Base-by-base conservation (phyloP, 2,329 filamentous ascomycete species). In the Metarhizium robertsii region DNA sequence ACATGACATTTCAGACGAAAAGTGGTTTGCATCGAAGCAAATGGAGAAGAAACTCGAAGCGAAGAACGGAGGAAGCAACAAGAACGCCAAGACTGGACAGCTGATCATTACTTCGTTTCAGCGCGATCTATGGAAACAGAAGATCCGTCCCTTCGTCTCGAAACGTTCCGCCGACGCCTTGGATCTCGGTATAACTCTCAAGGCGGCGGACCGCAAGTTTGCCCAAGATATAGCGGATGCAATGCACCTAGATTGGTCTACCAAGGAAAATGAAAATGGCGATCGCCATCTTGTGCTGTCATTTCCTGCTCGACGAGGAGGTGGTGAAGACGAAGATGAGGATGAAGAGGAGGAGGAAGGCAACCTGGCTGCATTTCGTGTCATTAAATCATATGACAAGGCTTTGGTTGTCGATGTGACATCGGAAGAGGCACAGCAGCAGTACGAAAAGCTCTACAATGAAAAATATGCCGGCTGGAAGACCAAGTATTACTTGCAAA, bases 381-480 rank as follows among this genome's bases (percentile, higher is more conserved):
- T 97, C 18, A 84, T 96, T 62, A 92, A 88, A 68, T 86, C 86
- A 57, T 99, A 96, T 66, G 92, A 97, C 65, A 92, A 90, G 61
- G 94, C 94, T 25, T 84, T 88, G 65, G 83, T 96, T 29, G 78
- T 94, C 43, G 92, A 97, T 64, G 72, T 90, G 50, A 87, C 87
- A 2, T 75, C 86, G 1, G 88, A 91, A 61, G 88, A 96, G 64
- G 87, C 87, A 16, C 86, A 94, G 68, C 79, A 83, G 52, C 82
- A 86, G 18, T 88, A 92, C 70, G 83, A 95, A 63, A 80, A 86
- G 67, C 86, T 94, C 63, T 99, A 99, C 69, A 85, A 96, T 64
- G 77, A 88, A 61, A 96, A 95, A 67, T 97, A 97, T 67, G 77
- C 85, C 59, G 82, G 85, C 55, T 99, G 94, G 94, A 99, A 96